These are phyloP conservation scores for Penstemon davidsonii DNA, from an alignment of 257 asterid species.

Conservation along the genomic window DNA sequence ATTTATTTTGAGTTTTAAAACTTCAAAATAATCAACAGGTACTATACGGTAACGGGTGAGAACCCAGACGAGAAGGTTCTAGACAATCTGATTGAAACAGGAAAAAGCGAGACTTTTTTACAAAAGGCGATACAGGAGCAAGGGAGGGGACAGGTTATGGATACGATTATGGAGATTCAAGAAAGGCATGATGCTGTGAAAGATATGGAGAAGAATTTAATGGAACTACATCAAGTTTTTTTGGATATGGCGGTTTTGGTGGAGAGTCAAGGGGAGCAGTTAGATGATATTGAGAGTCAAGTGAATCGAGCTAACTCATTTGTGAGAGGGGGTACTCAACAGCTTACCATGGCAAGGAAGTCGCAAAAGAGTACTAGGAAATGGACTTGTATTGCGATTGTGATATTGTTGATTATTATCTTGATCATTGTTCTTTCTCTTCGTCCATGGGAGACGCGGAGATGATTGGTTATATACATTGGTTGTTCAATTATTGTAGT, in stretches of 20 bases:
- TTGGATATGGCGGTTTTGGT: slow-evolving; percentile 73
- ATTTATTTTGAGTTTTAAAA: too few species aligned
- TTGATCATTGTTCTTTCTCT: slow-evolving; percentile 55
- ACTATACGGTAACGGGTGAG: slow-evolving; percentile 68
- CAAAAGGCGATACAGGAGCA: slow-evolving; percentile 83
- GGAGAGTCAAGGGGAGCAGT: slow-evolving; percentile 66
- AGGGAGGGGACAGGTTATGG: slow-evolving; percentile 77
- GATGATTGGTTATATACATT: not conserved
- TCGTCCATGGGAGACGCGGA: slow-evolving; percentile 47
- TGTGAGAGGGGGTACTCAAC: slow-evolving; percentile 52
- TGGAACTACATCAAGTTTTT: slow-evolving; percentile 63
- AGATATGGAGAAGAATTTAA: slow-evolving; percentile 65
- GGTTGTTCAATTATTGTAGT: too few species aligned
- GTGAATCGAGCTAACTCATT: slow-evolving; percentile 55
- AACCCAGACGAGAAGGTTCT: slow-evolving; percentile 56
- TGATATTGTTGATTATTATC: slow-evolving; percentile 45
- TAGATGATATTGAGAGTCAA: slow-evolving; percentile 66
- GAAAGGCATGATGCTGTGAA: slow-evolving; percentile 71
- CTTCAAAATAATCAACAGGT: slow-evolving; percentile 22
- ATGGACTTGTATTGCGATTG: slow-evolving; percentile 58
- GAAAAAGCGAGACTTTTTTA: slow-evolving; percentile 62
- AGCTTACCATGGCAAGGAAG: slow-evolving; percentile 56
- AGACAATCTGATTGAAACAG: slow-evolving; percentile 56
- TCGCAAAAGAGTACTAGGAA: slow-evolving; percentile 65
- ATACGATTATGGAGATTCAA: slow-evolving; percentile 57